These are phyloP conservation scores for Russula dissimulans DNA, from an alignment of 768 basidiomycete genomes.

Conservation along the genomic window DNA sequence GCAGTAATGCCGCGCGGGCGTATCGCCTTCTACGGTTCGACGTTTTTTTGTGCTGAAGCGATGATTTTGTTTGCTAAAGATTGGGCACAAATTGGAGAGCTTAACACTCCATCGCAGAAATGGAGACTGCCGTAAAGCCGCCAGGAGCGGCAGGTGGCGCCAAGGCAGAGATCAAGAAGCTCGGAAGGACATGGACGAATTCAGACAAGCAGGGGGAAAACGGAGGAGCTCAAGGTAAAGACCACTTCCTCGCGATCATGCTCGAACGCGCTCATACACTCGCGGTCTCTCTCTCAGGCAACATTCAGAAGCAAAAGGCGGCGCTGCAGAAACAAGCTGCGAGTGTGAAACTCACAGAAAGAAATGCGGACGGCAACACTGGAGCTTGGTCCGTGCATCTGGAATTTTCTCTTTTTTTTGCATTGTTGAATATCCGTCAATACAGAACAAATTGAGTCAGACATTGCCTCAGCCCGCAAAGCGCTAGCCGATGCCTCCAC, in stretches of 20 bases:
- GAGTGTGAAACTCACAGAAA: too few relatives aligned
- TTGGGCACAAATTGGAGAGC: conserved; percentile 71
- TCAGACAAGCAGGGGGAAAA: conserved; percentile 99
- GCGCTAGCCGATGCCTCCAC: background rate
- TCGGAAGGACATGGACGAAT: conserved; percentile 96
- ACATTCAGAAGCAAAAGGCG: conserved; percentile 73
- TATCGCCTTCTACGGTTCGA: background rate
- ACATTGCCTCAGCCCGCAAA: too few relatives aligned
- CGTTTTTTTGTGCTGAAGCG: background rate
- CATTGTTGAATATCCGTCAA: too few relatives aligned
- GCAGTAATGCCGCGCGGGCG: too few relatives aligned
- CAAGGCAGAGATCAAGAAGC: conserved; percentile 67
- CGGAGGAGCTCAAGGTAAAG: conserved; percentile 79
- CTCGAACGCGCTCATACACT: background rate
- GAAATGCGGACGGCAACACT: too few relatives aligned
- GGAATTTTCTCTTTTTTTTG: too few relatives aligned
- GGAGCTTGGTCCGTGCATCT: too few relatives aligned
- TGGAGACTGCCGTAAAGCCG: conserved; percentile 49
- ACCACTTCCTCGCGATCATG: background rate
- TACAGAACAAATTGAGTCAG: too few relatives aligned
- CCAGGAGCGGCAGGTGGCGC: conserved; percentile 72
- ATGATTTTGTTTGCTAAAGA: conserved; percentile 35
- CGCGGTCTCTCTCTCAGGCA: conserved; percentile 38
- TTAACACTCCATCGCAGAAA: conserved; percentile 50
- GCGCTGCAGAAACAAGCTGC: conserved; percentile 22